phyloP scores from a whole-genome alignment of 306 rosid species.

The Delonix regia region DNA sequence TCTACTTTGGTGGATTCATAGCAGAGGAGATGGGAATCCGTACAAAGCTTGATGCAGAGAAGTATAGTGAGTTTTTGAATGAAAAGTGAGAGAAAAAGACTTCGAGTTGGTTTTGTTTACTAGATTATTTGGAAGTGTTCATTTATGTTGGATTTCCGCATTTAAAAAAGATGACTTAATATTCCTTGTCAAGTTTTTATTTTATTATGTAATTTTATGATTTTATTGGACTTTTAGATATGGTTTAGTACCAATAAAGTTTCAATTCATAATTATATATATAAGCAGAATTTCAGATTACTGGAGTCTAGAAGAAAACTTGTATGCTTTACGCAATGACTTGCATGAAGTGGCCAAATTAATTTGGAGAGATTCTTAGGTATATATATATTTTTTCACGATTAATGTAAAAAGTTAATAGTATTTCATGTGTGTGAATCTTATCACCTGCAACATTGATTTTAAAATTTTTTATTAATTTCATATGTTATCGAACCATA shows the following conservation, averaged over 20 bases:
- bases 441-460: too few relatives aligned
- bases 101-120: background rate
- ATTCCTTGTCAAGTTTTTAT: background rate
- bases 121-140: background rate
- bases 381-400: too few relatives aligned
- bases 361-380: too few relatives aligned
- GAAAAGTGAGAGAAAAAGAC: background rate
- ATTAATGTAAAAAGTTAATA: too few relatives aligned
- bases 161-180: background rate
- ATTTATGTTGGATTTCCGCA: background rate
- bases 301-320: too few relatives aligned
- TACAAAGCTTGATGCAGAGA: background rate
- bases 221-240: background rate
- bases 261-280: too few relatives aligned
- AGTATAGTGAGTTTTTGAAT: background rate
- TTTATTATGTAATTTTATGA: background rate
- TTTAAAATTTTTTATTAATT: too few relatives aligned
- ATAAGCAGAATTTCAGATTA: too few relatives aligned
- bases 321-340: too few relatives aligned
- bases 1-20: conserved; percentile 91
- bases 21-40: conserved; percentile 45
- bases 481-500: too few relatives aligned
- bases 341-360: too few relatives aligned
- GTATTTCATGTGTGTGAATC: too few relatives aligned
- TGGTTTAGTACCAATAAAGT: background rate